Percentiles rank a stretch among this genome's conserved stretches.
phyloP scores from a whole-genome alignment of 2,329 filamentous ascomycete genomes.

The Hypoxylon sp. region DNA sequence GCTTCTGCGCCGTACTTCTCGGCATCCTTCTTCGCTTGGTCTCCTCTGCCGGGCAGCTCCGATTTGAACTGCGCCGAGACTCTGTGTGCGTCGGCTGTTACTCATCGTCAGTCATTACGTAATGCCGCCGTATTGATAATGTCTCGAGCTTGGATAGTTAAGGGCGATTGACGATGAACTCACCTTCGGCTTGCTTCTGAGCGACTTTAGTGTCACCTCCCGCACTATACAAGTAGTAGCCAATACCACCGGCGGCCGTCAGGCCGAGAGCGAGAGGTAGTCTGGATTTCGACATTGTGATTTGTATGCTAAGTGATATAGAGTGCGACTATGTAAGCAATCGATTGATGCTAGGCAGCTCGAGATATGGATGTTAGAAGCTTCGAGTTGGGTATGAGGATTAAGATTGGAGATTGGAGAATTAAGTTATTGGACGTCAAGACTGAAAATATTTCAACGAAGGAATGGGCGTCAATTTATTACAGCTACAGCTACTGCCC shows the following conservation, averaged over 20 bases:
- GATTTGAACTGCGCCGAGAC: slow-evolving; percentile 76
- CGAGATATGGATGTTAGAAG: slow-evolving; percentile 15
- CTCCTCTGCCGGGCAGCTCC: slow-evolving; percentile 73
- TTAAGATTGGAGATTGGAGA: slow-evolving; percentile 20
- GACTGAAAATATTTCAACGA: slow-evolving; percentile 4
- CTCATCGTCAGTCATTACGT: slow-evolving; percentile 29
- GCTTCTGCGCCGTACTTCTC: slow-evolving; percentile 73
- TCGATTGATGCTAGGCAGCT: slow-evolving; percentile 7
- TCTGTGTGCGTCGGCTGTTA: slow-evolving; percentile 80
- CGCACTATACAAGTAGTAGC: slow-evolving; percentile 92
- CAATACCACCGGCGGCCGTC: slow-evolving; percentile 76
- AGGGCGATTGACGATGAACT: background rate
- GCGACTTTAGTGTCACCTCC: slow-evolving; percentile 86
- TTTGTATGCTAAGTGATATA: slow-evolving; percentile 9
- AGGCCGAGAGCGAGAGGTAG: slow-evolving; percentile 68
- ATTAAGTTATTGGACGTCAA: slow-evolving; percentile 35
- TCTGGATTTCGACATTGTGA: slow-evolving; percentile 44
- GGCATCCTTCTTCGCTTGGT: slow-evolving; percentile 75
- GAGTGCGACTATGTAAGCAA: background rate
- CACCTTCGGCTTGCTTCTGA: slow-evolving; percentile 90
- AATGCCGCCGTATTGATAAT: slow-evolving; percentile 1
- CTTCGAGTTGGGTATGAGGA: slow-evolving; percentile 15
- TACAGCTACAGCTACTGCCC: slow-evolving; percentile 25
- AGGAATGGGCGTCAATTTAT: slow-evolving; percentile 33
- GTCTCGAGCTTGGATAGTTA: background rate